Evolutionary conservation across 2,329 filamentous ascomycete genomes (phyloP), one percentile per base, ranked within the genome.

Genomic region (Blastomyces silverae): DNA sequence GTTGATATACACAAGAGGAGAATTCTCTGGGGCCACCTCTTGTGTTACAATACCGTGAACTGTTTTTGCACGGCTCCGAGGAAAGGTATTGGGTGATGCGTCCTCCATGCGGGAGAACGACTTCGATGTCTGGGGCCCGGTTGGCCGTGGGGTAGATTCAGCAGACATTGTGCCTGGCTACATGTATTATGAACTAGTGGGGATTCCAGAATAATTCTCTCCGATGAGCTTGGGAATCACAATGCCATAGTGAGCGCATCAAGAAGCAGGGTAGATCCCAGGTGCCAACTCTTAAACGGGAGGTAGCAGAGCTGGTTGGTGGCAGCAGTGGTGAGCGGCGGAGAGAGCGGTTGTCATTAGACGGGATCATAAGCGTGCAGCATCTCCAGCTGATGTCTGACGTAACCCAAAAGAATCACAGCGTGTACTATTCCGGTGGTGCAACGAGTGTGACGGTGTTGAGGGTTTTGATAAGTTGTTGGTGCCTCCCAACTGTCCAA

Each of bases 41-140:
- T 44, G 46, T 3, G 25, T 52, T 56, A 65, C 46, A 22, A 57
- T 25, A 25, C 56, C 34, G 25, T 67, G 71, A 10, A 73, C 68
- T 20, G 74, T 74, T 59, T 68, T 74, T 31, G 74, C 70, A 62
- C 71, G 64, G 52, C 70, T 69, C 50, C 53, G 68, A 66, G 58
- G 71, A 67, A 62, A 71, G 7, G 53, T 65, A 66, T 48, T 63
- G 44, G 64, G 31, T 42, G 56, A 52, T 34, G 37, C 7, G 20
- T 56, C 62, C 42, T 63, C 62, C 62, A 63, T 56, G 7, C 62
- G 62, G 28, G 62, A 63, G 44, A 63, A 63, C 7, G 62, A 63
- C n/a, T 63, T 42, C 15, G 53, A 46, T 11, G 15, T n/a, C 39
- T 48, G 48, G 31, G 62, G 52, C 25, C 25, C 34, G 11, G 28